These are phyloP conservation scores for Ceratocystis papillata DNA, from an alignment of 2,329 filamentous ascomycete genomes.

Conservation along the genomic window DNA sequence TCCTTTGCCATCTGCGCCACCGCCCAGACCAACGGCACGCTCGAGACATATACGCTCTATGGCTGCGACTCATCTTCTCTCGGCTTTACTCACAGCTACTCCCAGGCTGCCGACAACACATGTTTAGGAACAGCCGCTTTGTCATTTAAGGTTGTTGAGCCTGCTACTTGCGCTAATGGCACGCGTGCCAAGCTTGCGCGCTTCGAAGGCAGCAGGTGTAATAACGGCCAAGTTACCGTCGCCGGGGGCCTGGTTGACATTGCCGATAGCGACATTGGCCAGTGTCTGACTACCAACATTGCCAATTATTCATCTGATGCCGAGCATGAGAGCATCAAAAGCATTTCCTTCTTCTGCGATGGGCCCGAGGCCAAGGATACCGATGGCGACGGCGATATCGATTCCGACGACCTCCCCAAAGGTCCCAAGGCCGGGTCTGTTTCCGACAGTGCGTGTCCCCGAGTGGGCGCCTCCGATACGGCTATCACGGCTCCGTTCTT, in stretches of 20 bases:
- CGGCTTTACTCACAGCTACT: constrained; percentile 15
- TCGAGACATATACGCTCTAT: constrained; percentile 23
- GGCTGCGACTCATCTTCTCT: constrained; percentile 21
- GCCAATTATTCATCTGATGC: constrained; percentile 20
- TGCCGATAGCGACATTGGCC: constrained; percentile 21
- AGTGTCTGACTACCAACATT: constrained; percentile 18
- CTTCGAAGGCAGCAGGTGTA: constrained; percentile 24
- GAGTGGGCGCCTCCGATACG: constrained; percentile 1
- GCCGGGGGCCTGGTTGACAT: constrained; percentile 24
- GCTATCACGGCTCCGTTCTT: constrained; percentile 20
- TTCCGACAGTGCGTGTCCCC: constrained; percentile 23
- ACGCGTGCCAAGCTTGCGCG: constrained; percentile 25
- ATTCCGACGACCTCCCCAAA: constrained; percentile 18
- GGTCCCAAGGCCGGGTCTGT: constrained; percentile 22
- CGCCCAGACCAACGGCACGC: constrained; percentile 23
- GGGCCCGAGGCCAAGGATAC: constrained; percentile 19
- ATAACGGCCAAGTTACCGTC: constrained; percentile 24
- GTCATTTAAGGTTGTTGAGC: constrained; percentile 23
- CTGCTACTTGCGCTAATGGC: constrained; percentile 24
- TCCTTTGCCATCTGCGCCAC: not conserved
- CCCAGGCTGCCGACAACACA: constrained; percentile 23
- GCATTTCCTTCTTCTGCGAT: constrained; percentile 25
- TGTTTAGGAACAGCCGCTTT: constrained; percentile 23
- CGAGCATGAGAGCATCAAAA: constrained; percentile 19
- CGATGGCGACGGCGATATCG: constrained; percentile 19